A percentile compares a stretch with the other conserved stretches of the same genome.
These are phyloP conservation scores for Amaranthus cruentus DNA, from an alignment of 148 eudicot species.

Conservation along the genomic window DNA sequence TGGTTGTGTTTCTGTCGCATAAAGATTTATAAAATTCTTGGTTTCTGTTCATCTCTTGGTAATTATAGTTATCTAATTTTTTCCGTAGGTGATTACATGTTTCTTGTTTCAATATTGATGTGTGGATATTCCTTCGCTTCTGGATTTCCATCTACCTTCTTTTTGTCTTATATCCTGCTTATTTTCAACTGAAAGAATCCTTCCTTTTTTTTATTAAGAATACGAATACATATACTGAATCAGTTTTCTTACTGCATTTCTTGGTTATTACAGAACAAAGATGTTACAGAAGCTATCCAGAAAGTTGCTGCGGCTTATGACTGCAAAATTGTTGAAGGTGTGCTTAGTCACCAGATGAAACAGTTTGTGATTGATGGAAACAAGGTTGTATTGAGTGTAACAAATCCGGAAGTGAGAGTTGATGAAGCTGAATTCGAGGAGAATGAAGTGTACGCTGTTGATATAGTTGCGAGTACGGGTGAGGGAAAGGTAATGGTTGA, in stretches of 20 bases:
- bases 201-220: no score
- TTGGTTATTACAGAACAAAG: conserved; percentile 56
- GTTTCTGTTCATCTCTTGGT: no score
- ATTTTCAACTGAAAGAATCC: background rate
- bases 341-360: conserved; percentile 81
- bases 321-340: conserved; percentile 93
- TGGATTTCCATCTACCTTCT: background rate
- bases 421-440: conserved; percentile 95
- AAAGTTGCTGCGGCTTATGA: conserved; percentile 92
- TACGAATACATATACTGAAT: no score
- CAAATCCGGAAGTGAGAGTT: conserved; percentile 70
- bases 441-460: conserved; percentile 80
- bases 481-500: conserved; percentile 64
- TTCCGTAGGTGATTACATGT: background rate
- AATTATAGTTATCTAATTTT: background rate
- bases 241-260: background rate
- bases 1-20: no score
- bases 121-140: background rate
- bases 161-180: background rate
- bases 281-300: conserved; percentile 81
- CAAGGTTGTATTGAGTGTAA: conserved; percentile 73
- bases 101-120: background rate
- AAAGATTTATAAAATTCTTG: no score
- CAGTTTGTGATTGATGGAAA: conserved; percentile 94
- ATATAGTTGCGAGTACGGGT: conserved; percentile 79